Conservation (phyloP, 345 rosid species). For the Eucalyptus marginata region DNA sequence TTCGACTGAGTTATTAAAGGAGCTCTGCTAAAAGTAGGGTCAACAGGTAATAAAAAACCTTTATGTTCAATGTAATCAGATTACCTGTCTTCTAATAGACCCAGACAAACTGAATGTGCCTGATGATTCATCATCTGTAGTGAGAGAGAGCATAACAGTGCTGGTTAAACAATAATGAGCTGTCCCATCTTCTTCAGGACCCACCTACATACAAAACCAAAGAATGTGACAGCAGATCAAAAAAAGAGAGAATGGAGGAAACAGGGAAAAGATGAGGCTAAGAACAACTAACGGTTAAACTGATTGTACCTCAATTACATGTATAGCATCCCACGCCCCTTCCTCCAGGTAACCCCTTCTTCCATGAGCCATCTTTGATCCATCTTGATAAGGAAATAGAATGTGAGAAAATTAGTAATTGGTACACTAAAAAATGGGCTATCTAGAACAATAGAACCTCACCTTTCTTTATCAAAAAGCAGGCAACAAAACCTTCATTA, state of each 20-base stretch:
- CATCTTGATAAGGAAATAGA: slow-evolving; percentile 34
- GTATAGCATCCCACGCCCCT: slow-evolving; percentile 99
- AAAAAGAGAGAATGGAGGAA: neutral
- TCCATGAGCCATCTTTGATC: slow-evolving; percentile 91
- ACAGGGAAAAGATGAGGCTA: neutral
- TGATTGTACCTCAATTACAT: slow-evolving; percentile 69
- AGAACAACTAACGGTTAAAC: neutral
- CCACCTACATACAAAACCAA: slow-evolving; percentile 41
- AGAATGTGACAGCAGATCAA: neutral
- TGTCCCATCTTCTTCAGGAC: slow-evolving; percentile 74
- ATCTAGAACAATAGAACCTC: neutral
- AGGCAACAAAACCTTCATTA: slow-evolving; percentile 84
- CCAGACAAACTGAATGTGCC: slow-evolving; percentile 91
- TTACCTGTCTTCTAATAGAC: slow-evolving; percentile 92
- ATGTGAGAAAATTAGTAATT: neutral
- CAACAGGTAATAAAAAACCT: neutral
- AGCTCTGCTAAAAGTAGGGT: neutral
- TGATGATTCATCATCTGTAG: slow-evolving; percentile 65
- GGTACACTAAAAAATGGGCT: neutral
- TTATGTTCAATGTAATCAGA: neutral
- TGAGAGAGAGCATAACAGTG: slow-evolving; percentile 88
- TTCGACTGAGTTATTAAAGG: neutral
- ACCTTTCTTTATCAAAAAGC: slow-evolving; percentile 96
- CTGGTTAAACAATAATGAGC: slow-evolving; percentile 91
- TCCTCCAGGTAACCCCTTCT: slow-evolving; percentile 87